These are phyloP conservation scores for Penstemon newberryi DNA, from an alignment of 257 asterid species.

Conservation along the genomic window DNA sequence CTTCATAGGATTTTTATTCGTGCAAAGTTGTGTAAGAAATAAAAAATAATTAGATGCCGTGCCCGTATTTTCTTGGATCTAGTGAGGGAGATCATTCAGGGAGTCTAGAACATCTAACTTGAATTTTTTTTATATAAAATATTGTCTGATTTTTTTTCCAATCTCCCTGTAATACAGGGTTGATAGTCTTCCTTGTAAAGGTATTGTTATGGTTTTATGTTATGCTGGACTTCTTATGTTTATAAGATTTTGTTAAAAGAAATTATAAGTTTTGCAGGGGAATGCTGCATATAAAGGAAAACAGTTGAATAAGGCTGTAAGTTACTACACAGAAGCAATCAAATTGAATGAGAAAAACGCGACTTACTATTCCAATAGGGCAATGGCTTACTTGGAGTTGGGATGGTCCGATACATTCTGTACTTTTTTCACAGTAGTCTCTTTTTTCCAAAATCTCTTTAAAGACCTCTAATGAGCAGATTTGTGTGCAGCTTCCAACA, in stretches of 20 bases:
- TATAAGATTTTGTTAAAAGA: background rate
- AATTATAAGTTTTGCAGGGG: constrained; percentile 53
- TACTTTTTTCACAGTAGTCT: constrained; percentile 19
- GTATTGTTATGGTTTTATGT: background rate
- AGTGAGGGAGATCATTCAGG: constrained; percentile 1
- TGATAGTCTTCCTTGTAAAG: background rate
- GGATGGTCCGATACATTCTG: constrained; percentile 60
- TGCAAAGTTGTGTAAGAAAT: background rate
- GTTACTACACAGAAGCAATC: constrained; percentile 81
- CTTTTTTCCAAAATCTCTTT: constrained; percentile 5
- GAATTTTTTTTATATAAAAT: no score
- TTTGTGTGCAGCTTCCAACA: constrained; percentile 65
- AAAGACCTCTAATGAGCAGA: constrained; percentile 14
- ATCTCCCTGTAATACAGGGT: background rate
- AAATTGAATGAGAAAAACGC: constrained; percentile 63
- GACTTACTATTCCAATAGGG: constrained; percentile 82
- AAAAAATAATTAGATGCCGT: background rate
- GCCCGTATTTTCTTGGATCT: background rate
- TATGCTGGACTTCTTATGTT: constrained; percentile 3
- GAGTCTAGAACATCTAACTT: background rate
- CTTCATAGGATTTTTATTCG: background rate
- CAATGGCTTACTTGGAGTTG: constrained; percentile 95
- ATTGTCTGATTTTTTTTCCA: background rate
- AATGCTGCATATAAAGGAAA: constrained; percentile 87
- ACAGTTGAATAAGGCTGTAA: constrained; percentile 90